Evolutionary conservation across 352 stramenopile species (phyloP), one percentile per base, ranked within the genome.

Genomic region (Thraustochytrium striatum): DNA sequence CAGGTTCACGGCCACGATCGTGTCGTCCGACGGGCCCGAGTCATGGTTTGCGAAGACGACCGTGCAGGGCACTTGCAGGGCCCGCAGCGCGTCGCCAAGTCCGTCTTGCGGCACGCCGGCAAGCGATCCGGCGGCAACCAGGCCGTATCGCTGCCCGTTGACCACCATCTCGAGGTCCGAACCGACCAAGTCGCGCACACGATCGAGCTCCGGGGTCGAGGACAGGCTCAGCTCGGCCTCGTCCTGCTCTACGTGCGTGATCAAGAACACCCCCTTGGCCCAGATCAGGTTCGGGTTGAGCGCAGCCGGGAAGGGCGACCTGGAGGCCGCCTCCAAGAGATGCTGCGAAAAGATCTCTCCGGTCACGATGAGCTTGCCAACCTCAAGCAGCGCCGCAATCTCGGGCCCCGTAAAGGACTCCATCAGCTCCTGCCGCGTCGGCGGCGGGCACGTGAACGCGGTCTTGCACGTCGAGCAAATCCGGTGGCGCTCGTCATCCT

Each of bases 381-480:
- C 35, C 3, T 73, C 79, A 36, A 87, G 72, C 2, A 87, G 38
- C n/a, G 73, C 61, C 32, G 84, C 82, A 25, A 87, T 86, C 58
- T 87, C 84, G 11, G 72, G 50, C 3, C 84, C 84, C n/a, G 84
- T 87, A 44, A 87, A 87, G 25, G 53, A 81, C 57, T 50, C 38
- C 84, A 87, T 87, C 30, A 87, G 65, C 61, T 87, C 84, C 30
- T 78, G 57, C 3, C 84, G 50, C 19, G 83, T 80, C 57, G 84
- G 84, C 11, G 84, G 84, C 39, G 81, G 75, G 52, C 80, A 85
- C 38, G 80, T 85, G 52, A 83, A 87, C 32, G 44, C 30, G 16
- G 57, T 72, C 21, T 82, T 72, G 68, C 84, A 87, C 3, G 85
- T 75, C 33, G 84, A 84, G 69, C 84, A 87, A n/a, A 83, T 78